Percentiles rank a stretch among this genome's conserved stretches.
Conservation (phyloP, 108 stramenopile genomes). For the Skeletonema menzelii region DNA sequence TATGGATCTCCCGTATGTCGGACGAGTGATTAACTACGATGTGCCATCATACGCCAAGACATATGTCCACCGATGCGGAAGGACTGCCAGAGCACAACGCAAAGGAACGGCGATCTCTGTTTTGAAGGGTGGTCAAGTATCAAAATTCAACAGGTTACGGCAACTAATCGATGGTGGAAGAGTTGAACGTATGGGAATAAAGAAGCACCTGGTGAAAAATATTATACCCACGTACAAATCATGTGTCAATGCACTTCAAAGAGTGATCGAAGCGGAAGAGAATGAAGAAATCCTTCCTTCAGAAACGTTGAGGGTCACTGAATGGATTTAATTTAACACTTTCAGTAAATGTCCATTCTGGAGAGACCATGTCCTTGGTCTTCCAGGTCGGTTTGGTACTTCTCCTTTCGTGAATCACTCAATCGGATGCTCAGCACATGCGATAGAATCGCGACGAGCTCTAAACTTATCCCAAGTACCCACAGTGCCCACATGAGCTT, state of each 20-base stretch:
- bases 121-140: constrained; percentile 71
- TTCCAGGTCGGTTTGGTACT: not conserved
- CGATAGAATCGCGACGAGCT: constrained; percentile 35
- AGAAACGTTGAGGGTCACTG: constrained; percentile 18
- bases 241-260: constrained; percentile 55
- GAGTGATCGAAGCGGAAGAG: constrained; percentile 69
- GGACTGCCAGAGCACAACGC: constrained; percentile 81
- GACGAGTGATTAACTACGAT: constrained; percentile 79
- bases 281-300: constrained; percentile 33
- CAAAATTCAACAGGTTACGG: constrained; percentile 66
- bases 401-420: constrained; percentile 1
- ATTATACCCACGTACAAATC: constrained; percentile 52
- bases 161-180: constrained; percentile 55
- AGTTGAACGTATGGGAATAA: constrained; percentile 37
- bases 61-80: constrained; percentile 82
- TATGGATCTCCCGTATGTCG: constrained; percentile 73
- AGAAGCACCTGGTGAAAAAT: constrained; percentile 59
- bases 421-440: constrained; percentile 26
- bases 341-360: not conserved
- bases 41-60: constrained; percentile 83
- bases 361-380: not conserved
- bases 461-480: constrained; percentile 36
- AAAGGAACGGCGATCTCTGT: constrained; percentile 69
- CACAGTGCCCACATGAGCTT: constrained; percentile 40
- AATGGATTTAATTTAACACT: constrained; percentile 17